Base-by-base conservation (phyloP, 2,329 filamentous ascomycete species). In the Aspergillus niger region DNA sequence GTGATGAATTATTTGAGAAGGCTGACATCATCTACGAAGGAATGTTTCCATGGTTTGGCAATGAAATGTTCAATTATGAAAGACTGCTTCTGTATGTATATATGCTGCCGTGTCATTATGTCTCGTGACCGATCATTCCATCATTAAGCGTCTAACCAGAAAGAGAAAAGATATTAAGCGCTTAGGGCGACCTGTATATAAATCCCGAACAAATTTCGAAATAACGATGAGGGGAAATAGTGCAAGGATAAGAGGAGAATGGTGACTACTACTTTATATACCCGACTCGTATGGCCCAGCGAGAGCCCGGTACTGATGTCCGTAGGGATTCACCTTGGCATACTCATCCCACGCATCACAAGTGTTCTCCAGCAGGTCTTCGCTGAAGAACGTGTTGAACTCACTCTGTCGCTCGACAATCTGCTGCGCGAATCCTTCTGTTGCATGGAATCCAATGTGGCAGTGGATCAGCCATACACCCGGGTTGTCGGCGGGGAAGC, bases 401-500 rank as follows among this genome's bases (percentile, higher is more conserved):
- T 76, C 70, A n/a, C 58, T 55, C 38, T 68, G 62, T 15, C 68
- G 58, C 56, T 76, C 74, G 8, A 76, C 39, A 55, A 76, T 71
- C 62, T 76, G 72, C 32, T 74, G 36, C 8, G 71, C 69, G 48
- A 76, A 72, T 0, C 73, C 73, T 17, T 72, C 65, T 15, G 60
- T 55, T 2, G 68, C 63, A 59, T 73, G 70, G 66, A 69, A 73
- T 2, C 69, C 72, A 41, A 75, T 71, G 64, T 75, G 72, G 55
- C 71, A 75, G 59, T 76, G 72, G 69, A 75, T 72, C 30, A 75
- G 54, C 74, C 74, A 76, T 2, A 64, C 70, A 1, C 83, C 83
- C 0, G 83, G 83, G 67, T 85, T 85, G 66, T 86, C 80, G 0
- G 80, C 76, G 59, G 77, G 65, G 66, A 83, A 85, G 0, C 78